Evolutionary conservation across 192 early-diverging fungal genomes (phyloP), one percentile per base, ranked within the genome.

Genomic region (Glomus cerebriforme): DNA sequence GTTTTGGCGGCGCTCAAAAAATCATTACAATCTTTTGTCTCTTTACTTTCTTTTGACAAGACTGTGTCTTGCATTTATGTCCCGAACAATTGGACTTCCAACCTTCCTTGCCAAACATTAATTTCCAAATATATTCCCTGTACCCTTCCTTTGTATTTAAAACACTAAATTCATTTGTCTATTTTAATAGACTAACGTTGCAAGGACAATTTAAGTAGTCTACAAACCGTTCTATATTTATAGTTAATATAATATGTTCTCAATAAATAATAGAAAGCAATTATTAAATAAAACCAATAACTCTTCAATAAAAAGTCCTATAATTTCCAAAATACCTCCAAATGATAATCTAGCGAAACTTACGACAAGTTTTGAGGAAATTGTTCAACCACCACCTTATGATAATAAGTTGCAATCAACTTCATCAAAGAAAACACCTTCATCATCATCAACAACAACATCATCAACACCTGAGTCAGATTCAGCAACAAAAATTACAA

Each of bases 401-500:
- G 49, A 54, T 54, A 54, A 17, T 22, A 54, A 54, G 17, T 7
- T 22, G 5, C 49, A 54, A 17, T 19, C 15, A 5, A 17, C 49
- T 3, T 19, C 1, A 19, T 19, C 49, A 54, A 54, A 54, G 15
- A 54, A 54, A 54, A 54, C 49, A 54, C 49, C 49, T 2, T 54
- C 37, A 39, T 39, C 37, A 39, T 35, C 34, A 35, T 35, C 34
- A 35, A 35, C 37, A 39, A 39, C 37, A 39, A 39, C 34, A 35
- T 37, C 58, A 29, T 54, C 72, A 59, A 59, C 19, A 54, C 6
- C 73, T 27, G 45, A 43, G 17, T 5, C 47, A n/a, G 62, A 76
- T 64, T 1, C 34, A 26, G 24, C 60, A 29, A 76, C 74, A 24
- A 54, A 54, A 19, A 76, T 76, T 27, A 76, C 74, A 35, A 76